Evolutionary conservation across 1,284 basidiomycete species (phyloP), one percentile per base, ranked within the genome.

Genomic region (Naganishia cerealis): DNA sequence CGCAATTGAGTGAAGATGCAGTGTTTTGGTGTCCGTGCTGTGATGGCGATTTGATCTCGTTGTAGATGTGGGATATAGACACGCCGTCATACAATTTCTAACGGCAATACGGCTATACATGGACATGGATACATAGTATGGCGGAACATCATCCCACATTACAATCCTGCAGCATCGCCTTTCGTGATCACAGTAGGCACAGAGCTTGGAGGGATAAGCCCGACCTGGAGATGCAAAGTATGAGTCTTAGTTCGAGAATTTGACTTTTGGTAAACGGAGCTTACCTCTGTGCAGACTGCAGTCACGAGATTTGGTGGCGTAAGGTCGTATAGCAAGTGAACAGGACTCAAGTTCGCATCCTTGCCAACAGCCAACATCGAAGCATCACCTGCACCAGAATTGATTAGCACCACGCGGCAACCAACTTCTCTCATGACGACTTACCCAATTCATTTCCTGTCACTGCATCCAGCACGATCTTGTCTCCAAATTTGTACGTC

Each of bases 401-500:
- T 5, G 16, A 38, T 57, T 21, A 59, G 38, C 33, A 21, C 42
- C 24, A 29, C 29, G 6, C 46, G 38, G 12, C 24, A 36, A 33
- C 3, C 3, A 40, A 40, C 29, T 9, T 12, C 8, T 38, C 24
- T 8, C 36, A 21, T n/a, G 26, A 3, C n/a, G 3, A 75, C 84
- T 76, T 74, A 89, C 94, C 92, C 42, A 96, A 83, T 81, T 99
- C 96, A 78, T 99, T 99, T 79, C 91, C 92, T 38, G 92, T 93
- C 72, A 99, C 93, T 39, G 90, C 90, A 80, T 99, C 96, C 59
- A 99, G 83, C 78, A 92, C 89, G 42, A 99, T 90, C 42, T 88
- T 87, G 74, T 99, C 96, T 26, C 90, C 90, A 75, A 96, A 98
- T 80, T 99, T 99, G 84, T 98, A 98, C 21, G 96, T 99, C 82